A percentile compares a stretch with the other conserved stretches of the same genome.
These are phyloP conservation scores for Cyberlindnera galapagoensis DNA, from an alignment of 805 yeast genomes.

Conservation along the genomic window DNA sequence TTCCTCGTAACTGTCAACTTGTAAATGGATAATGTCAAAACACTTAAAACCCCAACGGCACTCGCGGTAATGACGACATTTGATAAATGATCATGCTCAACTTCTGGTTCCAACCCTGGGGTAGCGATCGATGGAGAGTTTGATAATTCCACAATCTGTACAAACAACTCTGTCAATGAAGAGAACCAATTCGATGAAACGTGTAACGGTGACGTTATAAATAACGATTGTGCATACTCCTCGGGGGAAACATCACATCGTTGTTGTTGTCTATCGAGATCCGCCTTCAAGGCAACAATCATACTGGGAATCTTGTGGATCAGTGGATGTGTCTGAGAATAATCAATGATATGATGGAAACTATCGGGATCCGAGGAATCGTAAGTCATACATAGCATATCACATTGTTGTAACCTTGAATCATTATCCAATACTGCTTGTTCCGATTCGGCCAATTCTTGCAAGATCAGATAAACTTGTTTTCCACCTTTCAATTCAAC, in stretches of 20 bases:
- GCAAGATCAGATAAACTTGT: conserved; percentile 86
- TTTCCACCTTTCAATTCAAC: conserved; percentile 93
- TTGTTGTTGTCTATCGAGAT: conserved; percentile 92
- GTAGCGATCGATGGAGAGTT: conserved; percentile 72
- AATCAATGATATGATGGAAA: conserved; percentile 70
- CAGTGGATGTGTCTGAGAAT: conserved; percentile 53
- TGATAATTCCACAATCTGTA: conserved; percentile 86
- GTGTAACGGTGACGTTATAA: conserved; percentile 78
- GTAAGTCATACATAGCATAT: conserved; percentile 81
- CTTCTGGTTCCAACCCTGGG: conserved; percentile 67
- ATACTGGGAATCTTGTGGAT: conserved; percentile 70
- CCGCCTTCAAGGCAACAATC: conserved; percentile 91
- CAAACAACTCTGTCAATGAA: conserved; percentile 76
- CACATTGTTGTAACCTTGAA: conserved; percentile 72
- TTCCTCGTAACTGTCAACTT: conserved; percentile 26
- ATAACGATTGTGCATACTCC: conserved; percentile 60
- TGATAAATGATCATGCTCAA: conserved; percentile 43
- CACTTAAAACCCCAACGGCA: conserved; percentile 58
- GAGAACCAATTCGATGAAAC: conserved; percentile 88
- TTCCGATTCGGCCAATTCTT: conserved; percentile 85
- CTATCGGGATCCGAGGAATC: conserved; percentile 97
- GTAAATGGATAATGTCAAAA: conserved; percentile 61
- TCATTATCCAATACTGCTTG: conserved; percentile 73
- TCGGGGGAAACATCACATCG: conserved; percentile 84
- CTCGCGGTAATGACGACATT: conserved; percentile 56